phyloP scores from a whole-genome alignment of 257 asterid species.

The Solanum rostratum region DNA sequence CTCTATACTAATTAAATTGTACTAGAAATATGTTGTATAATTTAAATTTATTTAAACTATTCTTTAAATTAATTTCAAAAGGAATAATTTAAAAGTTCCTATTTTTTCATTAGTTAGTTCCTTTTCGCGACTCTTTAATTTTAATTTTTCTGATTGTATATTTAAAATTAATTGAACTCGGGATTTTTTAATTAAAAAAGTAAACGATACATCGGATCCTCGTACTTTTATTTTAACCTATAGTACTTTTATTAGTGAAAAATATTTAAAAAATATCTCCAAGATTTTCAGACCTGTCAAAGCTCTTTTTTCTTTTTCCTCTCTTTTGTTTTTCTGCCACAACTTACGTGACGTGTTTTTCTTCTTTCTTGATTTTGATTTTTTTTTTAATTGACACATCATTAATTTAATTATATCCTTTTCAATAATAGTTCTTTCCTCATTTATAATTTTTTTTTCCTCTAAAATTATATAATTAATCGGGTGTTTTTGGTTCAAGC shows the following conservation, averaged over 20 bases:
- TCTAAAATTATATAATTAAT: not conserved
- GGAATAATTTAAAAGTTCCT: no score
- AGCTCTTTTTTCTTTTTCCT: not conserved
- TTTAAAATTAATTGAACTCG: not conserved
- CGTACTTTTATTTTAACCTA: not conserved
- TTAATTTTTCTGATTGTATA: no score
- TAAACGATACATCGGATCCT: not conserved
- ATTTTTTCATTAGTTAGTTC: no score
- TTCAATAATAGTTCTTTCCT: not conserved
- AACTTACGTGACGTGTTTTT: not conserved
- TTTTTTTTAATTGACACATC: not conserved
- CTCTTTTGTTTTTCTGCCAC: not conserved
- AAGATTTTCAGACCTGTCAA: not conserved
- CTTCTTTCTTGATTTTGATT: not conserved
- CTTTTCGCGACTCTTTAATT: no score
- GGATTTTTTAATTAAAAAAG: not conserved
- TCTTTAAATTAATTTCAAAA: no score
- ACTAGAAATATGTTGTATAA: not conserved
- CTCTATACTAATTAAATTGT: not conserved
- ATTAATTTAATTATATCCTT: not conserved
- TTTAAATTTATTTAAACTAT: no score
- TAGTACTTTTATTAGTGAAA: not conserved
- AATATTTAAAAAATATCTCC: not conserved
- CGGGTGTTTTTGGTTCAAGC: rapidly evolving
- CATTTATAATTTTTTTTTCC: not conserved